These are phyloP conservation scores for Penicillium palitans DNA, from an alignment of 2,329 filamentous ascomycete genomes.

Conservation along the genomic window DNA sequence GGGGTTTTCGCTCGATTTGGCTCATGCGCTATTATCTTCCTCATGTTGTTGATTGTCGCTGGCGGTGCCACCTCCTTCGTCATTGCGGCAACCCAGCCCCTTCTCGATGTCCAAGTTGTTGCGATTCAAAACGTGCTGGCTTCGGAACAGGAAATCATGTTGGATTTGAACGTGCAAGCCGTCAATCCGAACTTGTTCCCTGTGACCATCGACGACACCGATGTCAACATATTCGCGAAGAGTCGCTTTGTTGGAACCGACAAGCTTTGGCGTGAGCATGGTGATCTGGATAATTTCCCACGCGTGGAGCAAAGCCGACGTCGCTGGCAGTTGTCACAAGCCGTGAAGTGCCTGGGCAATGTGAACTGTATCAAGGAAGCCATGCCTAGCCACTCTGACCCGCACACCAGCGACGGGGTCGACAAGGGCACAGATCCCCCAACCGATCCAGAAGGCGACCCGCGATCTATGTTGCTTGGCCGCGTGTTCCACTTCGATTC, in stretches of 20 bases:
- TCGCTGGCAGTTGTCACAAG: conserved; percentile 33
- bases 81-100: conserved; percentile 85
- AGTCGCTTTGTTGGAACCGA: conserved; percentile 78
- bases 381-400: conserved; percentile 13
- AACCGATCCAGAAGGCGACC: conserved; percentile 54
- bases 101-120: conserved; percentile 74
- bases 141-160: conserved; percentile 91
- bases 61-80: conserved; percentile 86
- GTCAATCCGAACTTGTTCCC: conserved; percentile 92
- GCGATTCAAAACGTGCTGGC: conserved; percentile 87
- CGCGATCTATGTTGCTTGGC: conserved; percentile 88
- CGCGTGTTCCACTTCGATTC: conserved; percentile 85
- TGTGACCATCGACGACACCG: conserved; percentile 80
- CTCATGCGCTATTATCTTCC: conserved; percentile 80
- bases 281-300: conserved; percentile 31
- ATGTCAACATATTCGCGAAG: conserved; percentile 92
- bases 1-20: conserved; percentile 73
- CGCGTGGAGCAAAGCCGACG: conserved; percentile 36
- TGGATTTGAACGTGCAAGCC: conserved; percentile 84
- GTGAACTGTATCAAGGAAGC: conserved; percentile 22
- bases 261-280: conserved; percentile 41
- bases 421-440: conserved; percentile 64
- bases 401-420: conserved; percentile 37
- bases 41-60: conserved; percentile 77
- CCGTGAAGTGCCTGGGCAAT: conserved; percentile 29